phyloP scores from a whole-genome alignment of 495 filamentous ascomycete genomes.

The Polyplosphaeria fusca region DNA sequence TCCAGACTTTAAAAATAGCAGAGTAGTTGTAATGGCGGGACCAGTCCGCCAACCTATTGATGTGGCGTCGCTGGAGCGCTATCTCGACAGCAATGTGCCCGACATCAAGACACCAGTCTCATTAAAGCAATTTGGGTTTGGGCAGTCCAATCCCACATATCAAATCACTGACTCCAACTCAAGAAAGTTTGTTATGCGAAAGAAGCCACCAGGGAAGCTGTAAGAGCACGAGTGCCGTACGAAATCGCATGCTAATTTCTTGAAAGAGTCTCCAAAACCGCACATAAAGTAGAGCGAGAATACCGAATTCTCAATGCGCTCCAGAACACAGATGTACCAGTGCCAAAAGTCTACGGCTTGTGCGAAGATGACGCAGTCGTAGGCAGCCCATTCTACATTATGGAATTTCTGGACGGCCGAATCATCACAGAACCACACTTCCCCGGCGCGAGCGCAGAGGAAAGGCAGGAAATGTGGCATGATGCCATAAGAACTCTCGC shows the following conservation, averaged over 20 bases:
- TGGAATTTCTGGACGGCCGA: constrained; percentile 84
- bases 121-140: constrained; percentile 88
- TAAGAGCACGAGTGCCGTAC: background rate
- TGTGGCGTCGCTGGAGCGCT: constrained; percentile 65
- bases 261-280: constrained; percentile 71
- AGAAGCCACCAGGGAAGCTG: constrained; percentile 86
- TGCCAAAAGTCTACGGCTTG: constrained; percentile 75
- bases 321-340: constrained; percentile 71
- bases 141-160: constrained; percentile 93
- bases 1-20: no score
- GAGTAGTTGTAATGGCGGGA: constrained; percentile 67
- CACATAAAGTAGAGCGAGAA: constrained; percentile 89
- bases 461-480: constrained; percentile 66
- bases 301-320: constrained; percentile 80
- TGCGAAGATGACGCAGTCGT: constrained; percentile 72
- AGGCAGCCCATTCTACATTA: constrained; percentile 88
- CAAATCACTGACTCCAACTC: constrained; percentile 65
- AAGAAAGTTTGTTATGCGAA: constrained; percentile 72
- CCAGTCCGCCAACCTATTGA: constrained; percentile 81
- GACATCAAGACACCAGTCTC: constrained; percentile 71
- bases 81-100: constrained; percentile 66
- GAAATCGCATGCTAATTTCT: background rate
- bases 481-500: constrained; percentile 76
- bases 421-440: constrained; percentile 81
- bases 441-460: constrained; percentile 60